Conservation (phyloP, 2,329 filamentous ascomycete species). For the Ophiobolus disseminans region DNA sequence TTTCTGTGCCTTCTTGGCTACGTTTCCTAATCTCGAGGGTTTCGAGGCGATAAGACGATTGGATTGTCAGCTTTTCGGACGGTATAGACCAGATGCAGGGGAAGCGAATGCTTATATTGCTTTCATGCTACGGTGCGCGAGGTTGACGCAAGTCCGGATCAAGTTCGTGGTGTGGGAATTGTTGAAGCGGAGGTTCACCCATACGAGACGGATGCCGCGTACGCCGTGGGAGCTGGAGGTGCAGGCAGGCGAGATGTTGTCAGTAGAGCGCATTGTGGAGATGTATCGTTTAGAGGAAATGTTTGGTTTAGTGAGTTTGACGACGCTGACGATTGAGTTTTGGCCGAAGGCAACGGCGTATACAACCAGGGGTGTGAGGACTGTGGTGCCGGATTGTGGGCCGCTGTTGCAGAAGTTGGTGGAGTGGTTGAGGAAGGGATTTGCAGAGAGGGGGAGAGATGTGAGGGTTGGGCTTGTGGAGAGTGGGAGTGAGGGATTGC, state of each 20-base stretch:
- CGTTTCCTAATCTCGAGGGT: not conserved
- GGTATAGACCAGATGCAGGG: not conserved
- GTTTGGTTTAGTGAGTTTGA: not conserved
- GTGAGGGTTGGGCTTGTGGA: conserved; percentile 2
- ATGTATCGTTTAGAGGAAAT: conserved; percentile 1
- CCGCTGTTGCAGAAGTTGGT: conserved; percentile 4
- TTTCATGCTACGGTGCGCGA: conserved; percentile 2
- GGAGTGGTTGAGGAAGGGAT: conserved; percentile 7
- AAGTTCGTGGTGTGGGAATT: conserved; percentile 8
- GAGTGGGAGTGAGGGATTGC: not conserved
- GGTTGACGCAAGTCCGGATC: not conserved
- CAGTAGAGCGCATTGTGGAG: not conserved
- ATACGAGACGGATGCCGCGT: too few species aligned
- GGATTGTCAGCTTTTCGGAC: conserved; percentile 10
- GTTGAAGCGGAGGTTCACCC: not conserved
- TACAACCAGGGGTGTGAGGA: not conserved
- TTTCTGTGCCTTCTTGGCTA: conserved; percentile 6
- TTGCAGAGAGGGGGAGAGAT: not conserved
- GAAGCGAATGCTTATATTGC: conserved; percentile 1
- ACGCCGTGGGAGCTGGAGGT: not conserved
- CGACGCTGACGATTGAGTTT: conserved; percentile 4
- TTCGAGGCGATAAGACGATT: conserved; percentile 4
- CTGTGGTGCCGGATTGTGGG: conserved; percentile 2
- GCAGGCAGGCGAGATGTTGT: not conserved
- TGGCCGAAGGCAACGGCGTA: conserved; percentile 6